Evolutionary conservation across 352 stramenopile species (phyloP), one percentile per base, ranked within the genome.

Genomic region (Phytophthora pseudosyringae): DNA sequence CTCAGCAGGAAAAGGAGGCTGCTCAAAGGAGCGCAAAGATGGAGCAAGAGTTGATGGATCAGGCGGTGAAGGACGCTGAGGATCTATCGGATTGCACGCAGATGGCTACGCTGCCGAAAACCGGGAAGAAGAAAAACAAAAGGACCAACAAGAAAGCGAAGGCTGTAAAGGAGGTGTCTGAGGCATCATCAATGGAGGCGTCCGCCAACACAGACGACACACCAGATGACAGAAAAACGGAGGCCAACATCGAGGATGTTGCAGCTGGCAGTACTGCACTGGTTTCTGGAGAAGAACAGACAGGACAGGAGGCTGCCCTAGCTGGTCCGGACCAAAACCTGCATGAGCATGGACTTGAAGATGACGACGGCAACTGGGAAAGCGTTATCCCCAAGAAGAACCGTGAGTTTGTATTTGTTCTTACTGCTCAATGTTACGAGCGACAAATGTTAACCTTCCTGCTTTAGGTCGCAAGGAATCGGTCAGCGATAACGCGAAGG

Each of bases 51-150:
- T 50, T 80, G 31, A 26, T 71, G 45, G 50, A 57, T 29, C 32
- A 68, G 50, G 59, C 25, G 32, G 25, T 50, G 21, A 61, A 72
- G 15, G 63, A 74, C 41, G 18, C 36, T 15, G 38, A 67, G 36
- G 33, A 39, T 21, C 44, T 18, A 40, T 47, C 36, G 25, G 40
- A 52, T 31, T n/a, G 25, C 2, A 72, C 54, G 12, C 49, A 63
- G 11, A 31, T 18, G 6, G 12, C 21, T 13, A 21, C 28, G 16
- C 12, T 8, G n/a, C 11, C 21, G 3, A 83, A 78, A 46, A 74
- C 45, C 36, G 59, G 29, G 4, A 81, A 76, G 53, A 83, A 70
- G 55, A 81, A 87, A 18, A 75, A 41, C 28, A 80, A 79, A 44
- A 87, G 77, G 33, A 45, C 10, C 13, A 81, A 80, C 49, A 83